These are phyloP conservation scores for Aspergillus steynii DNA, from an alignment of 495 filamentous ascomycete genomes.

Conservation along the genomic window DNA sequence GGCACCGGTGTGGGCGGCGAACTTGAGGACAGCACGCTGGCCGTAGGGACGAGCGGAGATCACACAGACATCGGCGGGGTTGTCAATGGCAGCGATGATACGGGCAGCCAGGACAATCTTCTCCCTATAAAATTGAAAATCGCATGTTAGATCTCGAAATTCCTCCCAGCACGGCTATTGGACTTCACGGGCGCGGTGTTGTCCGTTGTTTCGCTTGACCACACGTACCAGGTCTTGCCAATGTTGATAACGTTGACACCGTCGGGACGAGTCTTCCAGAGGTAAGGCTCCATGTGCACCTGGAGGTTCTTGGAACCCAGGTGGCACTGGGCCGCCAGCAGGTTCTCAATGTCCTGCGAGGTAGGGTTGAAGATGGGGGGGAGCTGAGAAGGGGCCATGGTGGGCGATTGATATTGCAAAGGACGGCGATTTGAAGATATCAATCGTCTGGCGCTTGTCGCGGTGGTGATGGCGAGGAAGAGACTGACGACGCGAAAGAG, in stretches of 20 bases:
- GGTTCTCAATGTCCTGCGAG: constrained; percentile 94
- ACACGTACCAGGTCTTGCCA: constrained; percentile 95
- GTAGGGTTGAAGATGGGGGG: constrained; percentile 87
- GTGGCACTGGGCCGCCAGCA: constrained; percentile 93
- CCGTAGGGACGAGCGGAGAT: constrained; percentile 99
- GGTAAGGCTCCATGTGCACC: constrained; percentile 98
- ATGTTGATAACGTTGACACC: constrained; percentile 99
- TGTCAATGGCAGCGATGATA: constrained; percentile 98
- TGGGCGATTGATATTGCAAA: constrained; percentile 58
- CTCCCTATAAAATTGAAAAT: constrained; percentile 65
- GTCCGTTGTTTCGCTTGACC: neutral
- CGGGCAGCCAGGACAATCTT: constrained; percentile 98
- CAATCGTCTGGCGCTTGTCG: constrained; percentile 55
- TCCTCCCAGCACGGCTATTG: neutral
- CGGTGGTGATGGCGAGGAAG: constrained; percentile 39
- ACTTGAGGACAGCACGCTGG: constrained; percentile 99
- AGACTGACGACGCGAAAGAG: constrained; percentile 32
- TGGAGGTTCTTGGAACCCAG: constrained; percentile 98
- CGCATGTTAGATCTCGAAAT: constrained; percentile 26
- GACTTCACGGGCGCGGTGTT: neutral
- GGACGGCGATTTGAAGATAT: constrained; percentile 52
- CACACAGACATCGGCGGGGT: constrained; percentile 97
- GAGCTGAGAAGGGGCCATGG: constrained; percentile 91
- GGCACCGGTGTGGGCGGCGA: constrained; percentile 95
- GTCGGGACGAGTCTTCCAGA: constrained; percentile 98